A percentile compares a stretch with the other conserved stretches of the same genome.
These are phyloP conservation scores for Trypethelium eluteriae DNA, from an alignment of 495 filamentous ascomycete species.

Conservation along the genomic window DNA sequence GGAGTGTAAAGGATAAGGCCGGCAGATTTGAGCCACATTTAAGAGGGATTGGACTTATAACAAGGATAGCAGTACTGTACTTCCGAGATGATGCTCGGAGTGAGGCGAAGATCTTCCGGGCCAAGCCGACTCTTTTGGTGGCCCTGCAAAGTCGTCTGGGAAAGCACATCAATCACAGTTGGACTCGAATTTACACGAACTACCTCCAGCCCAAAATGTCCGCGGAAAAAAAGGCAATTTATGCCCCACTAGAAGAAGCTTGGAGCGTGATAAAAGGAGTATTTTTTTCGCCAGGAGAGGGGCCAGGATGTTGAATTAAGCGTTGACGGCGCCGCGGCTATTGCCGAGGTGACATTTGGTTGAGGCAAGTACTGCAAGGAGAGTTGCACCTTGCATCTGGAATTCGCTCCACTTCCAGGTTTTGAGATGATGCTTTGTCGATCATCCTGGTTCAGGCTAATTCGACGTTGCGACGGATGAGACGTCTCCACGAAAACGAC, in stretches of 20 bases:
- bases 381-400: neutral
- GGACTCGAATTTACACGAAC: too few relatives aligned
- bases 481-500: neutral
- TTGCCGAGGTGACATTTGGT: conserved; percentile 7
- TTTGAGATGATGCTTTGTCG: neutral
- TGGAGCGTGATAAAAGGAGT: neutral
- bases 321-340: conserved; percentile 10
- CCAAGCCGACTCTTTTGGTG: neutral
- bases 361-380: neutral
- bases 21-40: too few relatives aligned
- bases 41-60: neutral
- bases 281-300: neutral
- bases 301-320: conserved; percentile 10
- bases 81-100: neutral
- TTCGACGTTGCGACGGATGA: too few relatives aligned
- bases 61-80: neutral
- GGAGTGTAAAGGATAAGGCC: too few relatives aligned
- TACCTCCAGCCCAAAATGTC: too few relatives aligned
- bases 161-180: too few relatives aligned
- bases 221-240: too few relatives aligned
- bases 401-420: neutral
- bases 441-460: too few relatives aligned
- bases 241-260: too few relatives aligned
- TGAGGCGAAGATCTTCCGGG: neutral
- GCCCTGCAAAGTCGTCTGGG: too few relatives aligned